Base-by-base conservation (phyloP, 345 rosid genomes). In the Mangifera indica region DNA sequence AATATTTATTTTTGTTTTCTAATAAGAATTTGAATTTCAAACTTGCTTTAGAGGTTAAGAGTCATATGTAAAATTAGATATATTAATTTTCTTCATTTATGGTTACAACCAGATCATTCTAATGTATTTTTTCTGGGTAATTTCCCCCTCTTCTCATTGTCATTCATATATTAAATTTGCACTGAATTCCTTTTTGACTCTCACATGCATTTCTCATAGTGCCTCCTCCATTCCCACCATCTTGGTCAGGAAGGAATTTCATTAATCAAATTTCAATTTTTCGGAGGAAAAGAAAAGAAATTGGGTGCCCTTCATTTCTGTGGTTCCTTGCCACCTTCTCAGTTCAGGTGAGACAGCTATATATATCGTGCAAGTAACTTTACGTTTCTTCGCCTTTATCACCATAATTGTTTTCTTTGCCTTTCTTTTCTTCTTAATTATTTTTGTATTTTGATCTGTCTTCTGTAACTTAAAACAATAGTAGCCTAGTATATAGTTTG, bases 191-290 rank as follows among this genome's bases (percentile, higher is more conserved):
- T 73, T 48, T 21, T 74, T 57, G 70, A 74, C 73, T 62, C 52
- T 56, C 42, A 72, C 71, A 58, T 73, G 40, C 58, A 40, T 81
- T 69, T 75, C 78, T 89, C 72, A 70, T 76, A 90, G 98, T 92
- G 90, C 97, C 98, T 60, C 83, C 91, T 65, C 89, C 92, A 29
- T 84, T 91, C 69, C 98, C 92, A 65, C 96, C 96, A 67, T 85
- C 87, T 71, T 79, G 81, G 73, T 95, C 97, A 71, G 93, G 92
- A 85, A 89, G 81, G 91, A 90, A 89, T 69, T 85, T 77, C 68
- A 63, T 75, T 40, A 76, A 91, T 37, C 98, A 95, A 21, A 25
- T 88, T 26, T 72, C 72, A 66, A 83, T 81, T 60, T 86, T 94
- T 25, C 76, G 71, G 72, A 74, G 58, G 53, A 81, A 90, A 82